These are phyloP conservation scores for Mycogone perniciosa DNA, from an alignment of 2,329 filamentous ascomycete genomes.

Conservation along the genomic window DNA sequence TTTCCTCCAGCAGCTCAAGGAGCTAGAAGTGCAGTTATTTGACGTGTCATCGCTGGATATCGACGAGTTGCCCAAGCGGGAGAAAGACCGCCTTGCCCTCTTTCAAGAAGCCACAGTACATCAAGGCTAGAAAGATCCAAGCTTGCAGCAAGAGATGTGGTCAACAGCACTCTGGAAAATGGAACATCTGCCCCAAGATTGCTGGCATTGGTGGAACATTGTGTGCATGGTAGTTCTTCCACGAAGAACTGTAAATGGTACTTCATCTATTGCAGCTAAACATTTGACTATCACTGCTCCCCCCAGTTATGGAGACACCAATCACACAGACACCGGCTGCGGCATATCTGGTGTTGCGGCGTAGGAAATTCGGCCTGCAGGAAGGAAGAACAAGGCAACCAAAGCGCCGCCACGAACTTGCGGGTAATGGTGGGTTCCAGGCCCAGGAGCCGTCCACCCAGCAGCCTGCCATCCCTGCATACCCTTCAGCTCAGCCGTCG, in stretches of 20 bases:
- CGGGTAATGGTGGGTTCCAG: slow-evolving; percentile 53
- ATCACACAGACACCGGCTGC: slow-evolving; percentile 27
- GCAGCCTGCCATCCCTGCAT: slow-evolving; percentile 51
- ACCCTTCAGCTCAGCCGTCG: slow-evolving; percentile 44
- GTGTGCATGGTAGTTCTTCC: too few species aligned
- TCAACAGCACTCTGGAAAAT: too few species aligned
- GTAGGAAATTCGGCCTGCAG: slow-evolving; percentile 48
- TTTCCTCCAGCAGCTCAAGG: slow-evolving; percentile 2
- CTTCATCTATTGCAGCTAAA: too few species aligned
- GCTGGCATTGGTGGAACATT: too few species aligned
- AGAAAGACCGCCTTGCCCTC: slow-evolving; percentile 1
- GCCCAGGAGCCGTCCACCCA: slow-evolving; percentile 49
- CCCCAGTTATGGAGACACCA: too few species aligned
- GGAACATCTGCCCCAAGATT: too few species aligned
- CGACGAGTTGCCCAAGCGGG: slow-evolving; percentile 1
- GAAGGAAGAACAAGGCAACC: slow-evolving; percentile 49
- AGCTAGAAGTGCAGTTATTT: neutral
- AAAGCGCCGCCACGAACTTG: slow-evolving; percentile 43
- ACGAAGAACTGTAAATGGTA: too few species aligned
- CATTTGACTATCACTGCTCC: too few species aligned
- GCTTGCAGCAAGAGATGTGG: too few species aligned
- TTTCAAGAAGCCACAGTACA: neutral
- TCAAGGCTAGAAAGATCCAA: too few species aligned
- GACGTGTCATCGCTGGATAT: neutral
- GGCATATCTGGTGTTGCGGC: slow-evolving; percentile 36